phyloP scores from a whole-genome alignment of 176 grass and related monocot species.

The Aegilops tauschii region DNA sequence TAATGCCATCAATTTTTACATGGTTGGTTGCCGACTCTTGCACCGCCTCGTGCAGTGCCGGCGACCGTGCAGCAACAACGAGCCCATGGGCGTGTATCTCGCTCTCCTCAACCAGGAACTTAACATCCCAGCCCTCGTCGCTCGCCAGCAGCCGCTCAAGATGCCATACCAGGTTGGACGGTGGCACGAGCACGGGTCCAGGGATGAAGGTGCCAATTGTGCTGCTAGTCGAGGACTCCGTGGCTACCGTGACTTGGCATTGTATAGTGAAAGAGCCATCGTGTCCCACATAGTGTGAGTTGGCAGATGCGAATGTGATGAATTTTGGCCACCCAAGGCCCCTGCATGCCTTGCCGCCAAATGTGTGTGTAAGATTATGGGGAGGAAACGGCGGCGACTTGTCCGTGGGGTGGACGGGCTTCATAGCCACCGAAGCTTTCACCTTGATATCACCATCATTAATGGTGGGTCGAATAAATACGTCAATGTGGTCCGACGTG shows the following conservation, averaged over 20 bases:
- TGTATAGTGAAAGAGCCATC: background rate
- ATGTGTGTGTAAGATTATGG: too few species aligned
- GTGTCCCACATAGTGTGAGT: background rate
- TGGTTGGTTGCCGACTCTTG: background rate
- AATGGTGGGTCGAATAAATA: too few species aligned
- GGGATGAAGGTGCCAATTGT: background rate
- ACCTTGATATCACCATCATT: too few species aligned
- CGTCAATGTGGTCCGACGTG: too few species aligned
- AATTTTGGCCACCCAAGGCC: background rate
- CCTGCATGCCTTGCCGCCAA: too few species aligned
- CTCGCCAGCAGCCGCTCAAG: too few species aligned
- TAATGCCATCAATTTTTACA: background rate
- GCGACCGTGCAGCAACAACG: background rate
- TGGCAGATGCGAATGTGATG: background rate
- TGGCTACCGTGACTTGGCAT: background rate
- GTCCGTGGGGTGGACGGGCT: too few species aligned
- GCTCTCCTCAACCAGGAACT: too few species aligned
- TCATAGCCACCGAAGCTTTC: too few species aligned
- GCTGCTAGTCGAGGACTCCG: background rate
- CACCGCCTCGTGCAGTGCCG: background rate
- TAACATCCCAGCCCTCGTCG: background rate
- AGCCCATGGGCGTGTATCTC: background rate
- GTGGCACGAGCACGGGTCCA: too few species aligned
- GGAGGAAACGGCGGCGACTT: too few species aligned
- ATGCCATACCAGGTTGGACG: too few species aligned